Evolutionary conservation across 345 rosid genomes (phyloP), one percentile per base, ranked within the genome.

Genomic region (Geranium rotundifolium): DNA sequence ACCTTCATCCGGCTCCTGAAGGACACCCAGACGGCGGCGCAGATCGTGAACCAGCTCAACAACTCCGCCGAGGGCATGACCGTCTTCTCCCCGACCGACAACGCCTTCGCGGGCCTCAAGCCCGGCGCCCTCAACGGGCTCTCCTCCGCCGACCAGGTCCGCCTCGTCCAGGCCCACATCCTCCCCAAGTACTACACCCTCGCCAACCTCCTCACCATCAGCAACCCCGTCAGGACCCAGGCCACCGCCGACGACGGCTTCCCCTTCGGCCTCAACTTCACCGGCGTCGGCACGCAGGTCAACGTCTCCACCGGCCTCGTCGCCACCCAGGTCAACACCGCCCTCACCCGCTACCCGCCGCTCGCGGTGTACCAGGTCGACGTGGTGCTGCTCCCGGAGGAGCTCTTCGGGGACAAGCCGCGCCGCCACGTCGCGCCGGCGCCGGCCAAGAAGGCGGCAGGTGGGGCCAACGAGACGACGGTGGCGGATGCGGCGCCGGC

Each of bases 1-100:
- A 73, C 76, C 49, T 57, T 89, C 29, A 82, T 89, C n/a, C 77
- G 63, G 39, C 79, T 92, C 37, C 59, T 92, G 46, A 77, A 64
- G 20, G 39, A 23, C 65, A 63, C 75, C 23, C 91, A 82, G 72
- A 77, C 73, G 0, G 82, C 64, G 2, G 75, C 15, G 71, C 97
- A 92, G 70, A 63, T 89, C 29, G 67, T 70, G 1, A 85, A 69
- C 70, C 97, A 92, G 69, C 72, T 89, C 61, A 92, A 89, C 69
- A 72, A 71, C 81, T 83, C 95, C 63, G 67, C 80, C 5, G 82
- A 89, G 34, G 97, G 97, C 19, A 69, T 89, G 75, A 93, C 99
- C 19, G 69, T 89, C 5, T 73, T 93, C 4, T 90, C 97, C 58
- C 97, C 97, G 17, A 87, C 97, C 0, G 96, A 93, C 57, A 87